These are phyloP conservation scores for Hymenoscyphus occultus DNA, from an alignment of 2,329 filamentous ascomycete species.

Conservation along the genomic window DNA sequence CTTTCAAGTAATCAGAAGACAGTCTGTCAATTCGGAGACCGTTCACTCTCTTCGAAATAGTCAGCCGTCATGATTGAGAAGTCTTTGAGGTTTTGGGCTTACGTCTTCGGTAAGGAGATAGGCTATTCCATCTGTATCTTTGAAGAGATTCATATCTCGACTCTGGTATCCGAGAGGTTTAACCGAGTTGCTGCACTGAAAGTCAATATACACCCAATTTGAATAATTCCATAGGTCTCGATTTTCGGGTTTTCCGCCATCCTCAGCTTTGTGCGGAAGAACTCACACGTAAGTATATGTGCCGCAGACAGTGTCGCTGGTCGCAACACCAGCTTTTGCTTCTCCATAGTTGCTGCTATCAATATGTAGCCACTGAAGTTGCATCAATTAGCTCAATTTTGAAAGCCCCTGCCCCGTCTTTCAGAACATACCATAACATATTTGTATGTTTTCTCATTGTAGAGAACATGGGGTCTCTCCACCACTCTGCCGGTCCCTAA, in stretches of 20 bases:
- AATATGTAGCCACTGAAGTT: constrained; percentile 58
- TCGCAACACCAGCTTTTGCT: constrained; percentile 63
- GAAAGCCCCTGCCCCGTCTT: background rate
- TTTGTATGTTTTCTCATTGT: constrained; percentile 59
- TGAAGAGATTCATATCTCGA: constrained; percentile 35
- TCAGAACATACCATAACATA: constrained; percentile 51
- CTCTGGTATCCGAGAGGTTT: constrained; percentile 36
- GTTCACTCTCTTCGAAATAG: constrained; percentile 46
- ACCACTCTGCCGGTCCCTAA: constrained; percentile 61
- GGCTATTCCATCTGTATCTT: constrained; percentile 56
- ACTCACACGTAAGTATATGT: constrained; percentile 49
- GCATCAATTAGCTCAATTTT: background rate
- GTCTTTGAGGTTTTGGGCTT: constrained; percentile 36
- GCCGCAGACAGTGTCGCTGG: constrained; percentile 51
- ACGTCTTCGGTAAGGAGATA: constrained; percentile 65
- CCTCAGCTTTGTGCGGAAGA: background rate
- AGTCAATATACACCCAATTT: background rate
- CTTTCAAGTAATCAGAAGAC: constrained; percentile 48
- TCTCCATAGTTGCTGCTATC: constrained; percentile 60
- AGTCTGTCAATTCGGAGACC: constrained; percentile 57
- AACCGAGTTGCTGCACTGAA: constrained; percentile 24
- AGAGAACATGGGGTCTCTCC: constrained; percentile 66
- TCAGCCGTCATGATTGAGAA: constrained; percentile 45
- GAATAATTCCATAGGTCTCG: too few species aligned
- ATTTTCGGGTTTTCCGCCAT: background rate